Evolutionary conservation across 371 early-diverging fungal genomes (phyloP), one percentile per base, ranked within the genome.

Genomic region (Nosema granulosis): DNA sequence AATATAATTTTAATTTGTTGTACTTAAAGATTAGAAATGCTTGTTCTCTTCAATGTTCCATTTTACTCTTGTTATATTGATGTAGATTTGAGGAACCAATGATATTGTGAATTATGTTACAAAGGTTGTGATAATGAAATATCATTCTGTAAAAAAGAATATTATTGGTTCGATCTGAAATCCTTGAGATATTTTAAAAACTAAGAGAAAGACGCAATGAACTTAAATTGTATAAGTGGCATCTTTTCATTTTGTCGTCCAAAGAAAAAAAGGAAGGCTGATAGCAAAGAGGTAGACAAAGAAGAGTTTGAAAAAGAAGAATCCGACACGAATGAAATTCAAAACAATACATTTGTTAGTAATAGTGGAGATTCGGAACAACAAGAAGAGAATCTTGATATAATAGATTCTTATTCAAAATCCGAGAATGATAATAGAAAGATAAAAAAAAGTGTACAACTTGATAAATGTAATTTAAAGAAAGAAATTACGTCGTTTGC

Each of bases 381-480:
- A n/a, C n/a, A n/a, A n/a, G n/a, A n/a, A n/a, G 49, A 6, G 6
- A 35, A 28, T 63, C 11, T 35, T n/a, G 63, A 63, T 37, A 63
- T 63, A 13, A 63, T 63, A 35, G 22, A 63, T 35, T 13, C 63
- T 3, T 63, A 63, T 63, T 9, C 11, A 16, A 63, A 63, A 63
- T 35, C 2, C 4, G 24, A 13, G 29, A 63, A 63, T 11, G 37
- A 63, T 35, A 9, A 32, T 6, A 29, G 13, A 28, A 35, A 31
- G 4, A 63, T 13, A 37, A 63, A 63, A 13, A 26, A 59, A 59
- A 31, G 31, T 26, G 32, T 12, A 31, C 1, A 4, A 2, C 2
- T 28, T 28, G 37, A 35, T 35, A 35, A 35, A 35, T 6, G n/a
- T 35, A 35, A 63, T 35, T 20, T 63, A 12, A 3, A 52, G 24